Conservation (phyloP, 1,284 basidiomycete genomes). For the Ganoderma resinaceum region DNA sequence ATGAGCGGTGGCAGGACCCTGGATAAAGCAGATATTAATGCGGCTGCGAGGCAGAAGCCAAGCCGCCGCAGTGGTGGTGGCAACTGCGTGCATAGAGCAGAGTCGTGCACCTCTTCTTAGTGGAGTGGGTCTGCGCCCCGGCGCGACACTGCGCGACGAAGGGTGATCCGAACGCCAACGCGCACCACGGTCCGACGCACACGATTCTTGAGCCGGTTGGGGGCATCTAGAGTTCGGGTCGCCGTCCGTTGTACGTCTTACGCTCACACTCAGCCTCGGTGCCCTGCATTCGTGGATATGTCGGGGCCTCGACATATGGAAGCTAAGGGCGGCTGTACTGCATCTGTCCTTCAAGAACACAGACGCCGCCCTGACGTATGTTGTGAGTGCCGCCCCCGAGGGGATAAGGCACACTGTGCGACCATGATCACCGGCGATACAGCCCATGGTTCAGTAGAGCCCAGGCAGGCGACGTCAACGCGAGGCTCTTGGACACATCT, state of each 20-base stretch:
- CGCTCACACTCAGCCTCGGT: neutral
- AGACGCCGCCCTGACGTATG: constrained; percentile 10
- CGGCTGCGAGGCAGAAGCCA: neutral
- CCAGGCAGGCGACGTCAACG: constrained; percentile 12
- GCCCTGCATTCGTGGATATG: neutral
- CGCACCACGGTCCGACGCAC: neutral
- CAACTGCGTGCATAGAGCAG: neutral
- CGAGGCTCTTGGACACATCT: constrained; percentile 16
- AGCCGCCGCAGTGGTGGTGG: constrained; percentile 2
- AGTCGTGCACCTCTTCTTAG: neutral
- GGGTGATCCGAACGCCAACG: neutral
- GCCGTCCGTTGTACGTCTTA: neutral
- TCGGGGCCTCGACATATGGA: neutral
- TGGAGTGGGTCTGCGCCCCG: neutral
- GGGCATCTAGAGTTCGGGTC: neutral
- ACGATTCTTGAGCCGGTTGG: neutral
- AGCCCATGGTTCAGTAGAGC: constrained; percentile 8
- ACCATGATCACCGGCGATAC: constrained; percentile 17
- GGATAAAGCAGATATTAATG: neutral
- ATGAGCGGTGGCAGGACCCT: constrained; percentile 7
- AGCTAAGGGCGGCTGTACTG: neutral
- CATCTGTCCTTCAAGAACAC: constrained; percentile 3
- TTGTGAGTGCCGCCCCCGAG: constrained; percentile 8
- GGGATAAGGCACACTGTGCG: constrained; percentile 17
- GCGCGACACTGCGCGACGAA: neutral